Conservation (phyloP, 1,139 yeast species). For the Saccharomyces hybrid region DNA sequence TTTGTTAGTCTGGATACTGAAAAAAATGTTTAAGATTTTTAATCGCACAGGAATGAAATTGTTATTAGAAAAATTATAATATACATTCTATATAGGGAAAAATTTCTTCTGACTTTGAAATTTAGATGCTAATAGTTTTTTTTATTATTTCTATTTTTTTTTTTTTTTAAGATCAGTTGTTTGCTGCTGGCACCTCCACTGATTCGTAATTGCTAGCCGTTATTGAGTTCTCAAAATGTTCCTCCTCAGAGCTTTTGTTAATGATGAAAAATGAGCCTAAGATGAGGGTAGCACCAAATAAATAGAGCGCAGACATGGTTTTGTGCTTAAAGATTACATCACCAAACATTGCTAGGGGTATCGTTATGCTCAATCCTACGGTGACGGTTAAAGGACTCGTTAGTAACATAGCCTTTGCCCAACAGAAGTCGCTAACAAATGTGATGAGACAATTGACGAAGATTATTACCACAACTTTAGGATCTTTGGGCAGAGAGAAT, state of each 20-base stretch:
- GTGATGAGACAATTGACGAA: conserved; percentile 63
- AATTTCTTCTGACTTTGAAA: background rate
- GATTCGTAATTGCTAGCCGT: background rate
- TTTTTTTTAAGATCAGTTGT: background rate
- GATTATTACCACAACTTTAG: conserved; percentile 46
- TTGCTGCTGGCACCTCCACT: background rate
- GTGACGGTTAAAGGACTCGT: conserved; percentile 92
- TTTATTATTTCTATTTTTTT: background rate
- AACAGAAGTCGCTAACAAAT: conserved; percentile 77
- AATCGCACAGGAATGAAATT: background rate
- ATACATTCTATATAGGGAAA: conserved; percentile 1
- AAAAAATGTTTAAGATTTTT: background rate
- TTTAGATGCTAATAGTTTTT: background rate
- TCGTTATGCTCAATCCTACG: conserved; percentile 83
- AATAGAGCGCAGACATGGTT: conserved; percentile 51
- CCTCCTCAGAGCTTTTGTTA: conserved; percentile 68
- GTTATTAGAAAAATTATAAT: conserved; percentile 4
- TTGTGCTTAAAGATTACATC: conserved; percentile 71
- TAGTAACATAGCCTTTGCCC: conserved; percentile 88
- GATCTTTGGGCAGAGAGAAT: conserved; percentile 57
- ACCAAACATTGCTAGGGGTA: conserved; percentile 88
- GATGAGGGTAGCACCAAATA: conserved; percentile 73
- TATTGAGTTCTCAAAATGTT: conserved; percentile 15
- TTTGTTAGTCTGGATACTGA: background rate
- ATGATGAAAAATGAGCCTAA: conserved; percentile 77